Conservation (phyloP, 345 rosid genomes). For the Capsella bursapastoris region DNA sequence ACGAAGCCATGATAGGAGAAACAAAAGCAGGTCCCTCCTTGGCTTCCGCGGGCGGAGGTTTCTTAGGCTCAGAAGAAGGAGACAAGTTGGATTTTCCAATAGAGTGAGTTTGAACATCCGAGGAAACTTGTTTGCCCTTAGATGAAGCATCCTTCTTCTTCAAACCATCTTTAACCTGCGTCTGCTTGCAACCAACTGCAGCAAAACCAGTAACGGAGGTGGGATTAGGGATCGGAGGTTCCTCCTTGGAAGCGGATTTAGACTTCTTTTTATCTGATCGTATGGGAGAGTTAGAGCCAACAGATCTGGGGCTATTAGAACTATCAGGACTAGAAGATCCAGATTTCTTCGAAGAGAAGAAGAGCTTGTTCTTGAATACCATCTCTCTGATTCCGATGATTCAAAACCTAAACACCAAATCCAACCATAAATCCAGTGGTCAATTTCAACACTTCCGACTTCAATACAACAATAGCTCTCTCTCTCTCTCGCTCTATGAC, state of each 20-base stretch:
- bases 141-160: constrained; percentile 67
- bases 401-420: constrained; percentile 29
- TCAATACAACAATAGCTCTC: constrained; percentile 33
- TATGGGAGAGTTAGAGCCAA: constrained; percentile 84
- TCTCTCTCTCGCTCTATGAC: constrained; percentile 9
- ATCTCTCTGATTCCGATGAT: constrained; percentile 44
- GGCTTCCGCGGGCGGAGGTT: constrained; percentile 36
- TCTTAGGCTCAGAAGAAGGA: constrained; percentile 49
- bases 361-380: constrained; percentile 97
- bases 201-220: constrained; percentile 27
- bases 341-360: constrained; percentile 92
- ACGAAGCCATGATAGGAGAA: constrained; percentile 88
- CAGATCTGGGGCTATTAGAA: constrained; percentile 88
- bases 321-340: constrained; percentile 85
- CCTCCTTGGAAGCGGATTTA: constrained; percentile 66
- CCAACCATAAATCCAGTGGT: constrained; percentile 20
- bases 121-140: constrained; percentile 49
- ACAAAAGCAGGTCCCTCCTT: constrained; percentile 60
- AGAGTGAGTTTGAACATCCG: constrained; percentile 41
- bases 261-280: constrained; percentile 87
- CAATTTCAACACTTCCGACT: constrained; percentile 32
- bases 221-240: constrained; percentile 42
- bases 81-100: constrained; percentile 48
- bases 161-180: constrained; percentile 62
- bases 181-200: constrained; percentile 52